Evolutionary conservation across 352 stramenopile species (phyloP).

Genomic region (Phytophthora pistaciae): DNA sequence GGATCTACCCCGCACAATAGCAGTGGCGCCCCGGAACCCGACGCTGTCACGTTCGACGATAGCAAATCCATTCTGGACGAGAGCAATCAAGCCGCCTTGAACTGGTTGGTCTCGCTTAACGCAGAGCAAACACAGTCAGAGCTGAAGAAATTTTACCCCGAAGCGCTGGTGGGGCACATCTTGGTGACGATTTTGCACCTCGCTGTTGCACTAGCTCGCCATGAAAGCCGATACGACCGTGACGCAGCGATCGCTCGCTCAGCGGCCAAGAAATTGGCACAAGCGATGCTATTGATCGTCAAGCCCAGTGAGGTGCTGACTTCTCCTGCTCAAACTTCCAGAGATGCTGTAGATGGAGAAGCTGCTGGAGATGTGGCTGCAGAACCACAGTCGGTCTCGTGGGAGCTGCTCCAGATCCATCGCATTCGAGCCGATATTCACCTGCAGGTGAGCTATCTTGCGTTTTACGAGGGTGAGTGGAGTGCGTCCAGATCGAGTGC

Average conservation of each 20-base stretch:
- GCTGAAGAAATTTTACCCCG: conserved; percentile 32
- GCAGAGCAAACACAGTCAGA: conserved; percentile 19
- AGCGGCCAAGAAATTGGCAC: conserved; percentile 44
- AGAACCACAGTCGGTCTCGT: conserved; percentile 11
- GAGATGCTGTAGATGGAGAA: not conserved
- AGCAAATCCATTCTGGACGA: conserved; percentile 50
- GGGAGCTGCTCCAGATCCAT: conserved; percentile 40
- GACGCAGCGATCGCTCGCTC: conserved; percentile 26
- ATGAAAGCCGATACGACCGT: conserved; percentile 42
- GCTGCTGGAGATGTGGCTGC: not conserved
- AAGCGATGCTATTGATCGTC: conserved; percentile 30
- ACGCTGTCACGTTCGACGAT: conserved; percentile 38
- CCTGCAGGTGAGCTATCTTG: conserved; percentile 47
- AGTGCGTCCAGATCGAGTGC: conserved; percentile 30
- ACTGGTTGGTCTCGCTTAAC: conserved; percentile 46
- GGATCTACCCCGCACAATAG: conserved; percentile 24
- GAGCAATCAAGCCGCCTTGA: conserved; percentile 37
- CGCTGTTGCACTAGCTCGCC: conserved; percentile 29
- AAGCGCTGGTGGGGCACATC: conserved; percentile 39
- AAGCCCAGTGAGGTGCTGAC: not conserved
- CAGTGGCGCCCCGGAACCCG: conserved; percentile 2
- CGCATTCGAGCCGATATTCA: conserved; percentile 44
- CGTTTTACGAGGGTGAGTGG: conserved; percentile 50
- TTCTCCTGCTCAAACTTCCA: not conserved
- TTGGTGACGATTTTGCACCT: conserved; percentile 44